Conservation (phyloP, 106 monocot species). For the Amphibolis antarctica region DNA sequence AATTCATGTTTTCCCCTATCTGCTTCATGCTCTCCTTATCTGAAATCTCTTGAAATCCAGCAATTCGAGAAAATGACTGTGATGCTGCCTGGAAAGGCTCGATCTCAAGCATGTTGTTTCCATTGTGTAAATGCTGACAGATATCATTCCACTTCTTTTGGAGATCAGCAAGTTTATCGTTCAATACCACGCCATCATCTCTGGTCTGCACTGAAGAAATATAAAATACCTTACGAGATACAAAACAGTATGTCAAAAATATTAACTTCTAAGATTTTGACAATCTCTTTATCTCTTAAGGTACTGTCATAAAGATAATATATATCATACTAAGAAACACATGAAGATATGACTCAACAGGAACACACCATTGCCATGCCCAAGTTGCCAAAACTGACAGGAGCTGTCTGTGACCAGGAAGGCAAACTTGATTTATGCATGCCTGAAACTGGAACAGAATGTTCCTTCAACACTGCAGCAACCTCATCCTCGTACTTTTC, state of each 20-base stretch:
- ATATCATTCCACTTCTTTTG: constrained; percentile 52
- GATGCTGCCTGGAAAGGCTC: constrained; percentile 2
- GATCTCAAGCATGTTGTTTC: constrained; percentile 11
- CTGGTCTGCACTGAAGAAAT: constrained; percentile 39
- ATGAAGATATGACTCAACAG: background rate
- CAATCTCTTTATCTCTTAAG: background rate
- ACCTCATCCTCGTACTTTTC: constrained; percentile 66
- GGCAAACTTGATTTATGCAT: constrained; percentile 27
- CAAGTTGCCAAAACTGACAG: constrained; percentile 12
- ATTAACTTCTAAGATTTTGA: background rate
- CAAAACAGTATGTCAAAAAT: background rate
- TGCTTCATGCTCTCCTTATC: constrained; percentile 11
- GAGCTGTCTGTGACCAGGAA: constrained; percentile 26
- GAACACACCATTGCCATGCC: constrained; percentile 11
- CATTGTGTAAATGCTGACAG: constrained; percentile 22
- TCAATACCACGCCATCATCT: constrained; percentile 33
- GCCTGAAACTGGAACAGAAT: constrained; percentile 19
- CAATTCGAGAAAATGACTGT: constrained; percentile 16
- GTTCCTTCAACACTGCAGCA: constrained; percentile 34
- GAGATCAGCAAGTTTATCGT: constrained; percentile 26
- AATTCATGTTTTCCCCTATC: constrained; percentile 2
- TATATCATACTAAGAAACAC: no score
- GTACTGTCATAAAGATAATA: no score
- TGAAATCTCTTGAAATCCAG: constrained; percentile 26
- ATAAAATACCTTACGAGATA: background rate